These are phyloP conservation scores for Xylaria sp. DNA, from an alignment of 2,329 filamentous ascomycete genomes.

Conservation along the genomic window DNA sequence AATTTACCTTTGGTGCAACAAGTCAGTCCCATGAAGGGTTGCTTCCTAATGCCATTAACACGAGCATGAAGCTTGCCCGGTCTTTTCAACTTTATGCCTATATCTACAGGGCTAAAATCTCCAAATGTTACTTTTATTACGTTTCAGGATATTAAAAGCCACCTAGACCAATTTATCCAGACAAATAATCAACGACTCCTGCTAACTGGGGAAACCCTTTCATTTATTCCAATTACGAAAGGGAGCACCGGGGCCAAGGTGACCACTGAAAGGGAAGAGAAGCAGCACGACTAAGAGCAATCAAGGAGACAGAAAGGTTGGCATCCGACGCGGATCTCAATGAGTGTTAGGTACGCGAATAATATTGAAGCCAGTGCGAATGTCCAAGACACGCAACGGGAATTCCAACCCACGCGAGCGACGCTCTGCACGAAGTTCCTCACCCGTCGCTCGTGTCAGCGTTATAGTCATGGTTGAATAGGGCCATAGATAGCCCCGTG, in stretches of 20 bases:
- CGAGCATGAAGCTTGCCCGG: constrained; percentile 11
- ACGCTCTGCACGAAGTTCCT: too few species aligned
- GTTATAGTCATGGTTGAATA: too few species aligned
- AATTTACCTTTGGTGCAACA: constrained; percentile 12
- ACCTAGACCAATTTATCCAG: constrained; percentile 14
- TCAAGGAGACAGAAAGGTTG: neutral
- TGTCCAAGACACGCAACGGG: too few species aligned
- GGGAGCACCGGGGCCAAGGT: neutral
- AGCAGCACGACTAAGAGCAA: constrained; percentile 10
- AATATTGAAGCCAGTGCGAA: too few species aligned
- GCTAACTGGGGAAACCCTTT: constrained; percentile 19
- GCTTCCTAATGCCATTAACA: constrained; percentile 14
- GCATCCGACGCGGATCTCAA: too few species aligned
- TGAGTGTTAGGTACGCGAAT: too few species aligned
- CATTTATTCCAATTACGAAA: neutral
- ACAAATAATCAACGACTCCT: constrained; percentile 7
- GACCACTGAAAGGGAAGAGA: constrained; percentile 18
- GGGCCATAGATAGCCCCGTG: too few species aligned
- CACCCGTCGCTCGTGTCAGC: too few species aligned
- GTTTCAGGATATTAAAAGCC: neutral
- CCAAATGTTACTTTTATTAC: constrained; percentile 13
- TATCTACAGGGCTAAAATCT: constrained; percentile 11
- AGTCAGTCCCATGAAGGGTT: constrained; percentile 1
- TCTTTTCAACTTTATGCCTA: constrained; percentile 17
- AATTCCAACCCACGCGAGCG: too few species aligned